Percentiles rank a stretch among this genome's conserved stretches.
Conservation (phyloP, 164 flowering plant species). For the Umbilicus rupestris region DNA sequence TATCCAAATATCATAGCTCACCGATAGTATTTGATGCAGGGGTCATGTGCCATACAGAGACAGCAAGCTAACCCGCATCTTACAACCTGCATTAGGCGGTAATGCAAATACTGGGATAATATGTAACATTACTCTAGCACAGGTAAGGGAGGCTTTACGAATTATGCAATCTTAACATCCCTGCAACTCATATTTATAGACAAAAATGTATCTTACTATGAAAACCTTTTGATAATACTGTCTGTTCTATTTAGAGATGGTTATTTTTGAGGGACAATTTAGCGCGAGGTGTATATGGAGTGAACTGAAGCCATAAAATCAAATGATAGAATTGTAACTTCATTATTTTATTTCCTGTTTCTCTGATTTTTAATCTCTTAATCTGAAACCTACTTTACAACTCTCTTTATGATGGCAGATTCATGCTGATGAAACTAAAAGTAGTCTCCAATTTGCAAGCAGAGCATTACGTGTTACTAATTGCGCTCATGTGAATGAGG, state of each 20-base stretch:
- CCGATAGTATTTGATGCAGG: constrained; percentile 23
- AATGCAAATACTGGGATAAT: constrained; percentile 94
- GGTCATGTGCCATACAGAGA: constrained; percentile 94
- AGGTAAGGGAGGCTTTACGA: constrained; percentile 31
- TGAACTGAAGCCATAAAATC: neutral
- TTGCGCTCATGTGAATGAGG: constrained; percentile 95
- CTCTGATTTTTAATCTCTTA: neutral
- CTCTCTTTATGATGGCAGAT: constrained; percentile 38
- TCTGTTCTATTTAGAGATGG: neutral
- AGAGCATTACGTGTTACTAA: constrained; percentile 92
- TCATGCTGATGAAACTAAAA: constrained; percentile 94
- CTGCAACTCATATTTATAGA: neutral
- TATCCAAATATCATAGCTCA: neutral
- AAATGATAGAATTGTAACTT: no score
- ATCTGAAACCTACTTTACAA: neutral
- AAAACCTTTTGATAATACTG: neutral
- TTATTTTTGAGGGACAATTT: no score
- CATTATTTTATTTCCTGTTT: no score
- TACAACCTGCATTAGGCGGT: constrained; percentile 94
- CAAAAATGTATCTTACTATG: neutral
- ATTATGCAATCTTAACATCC: neutral
- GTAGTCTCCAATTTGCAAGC: constrained; percentile 98
- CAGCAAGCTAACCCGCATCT: constrained; percentile 90
- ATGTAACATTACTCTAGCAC: constrained; percentile 97
- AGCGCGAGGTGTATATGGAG: neutral